Evolutionary conservation across 1,139 yeast species (phyloP), one percentile per base, ranked within the genome.

Genomic region (Wickerhamiella infanticola): DNA sequence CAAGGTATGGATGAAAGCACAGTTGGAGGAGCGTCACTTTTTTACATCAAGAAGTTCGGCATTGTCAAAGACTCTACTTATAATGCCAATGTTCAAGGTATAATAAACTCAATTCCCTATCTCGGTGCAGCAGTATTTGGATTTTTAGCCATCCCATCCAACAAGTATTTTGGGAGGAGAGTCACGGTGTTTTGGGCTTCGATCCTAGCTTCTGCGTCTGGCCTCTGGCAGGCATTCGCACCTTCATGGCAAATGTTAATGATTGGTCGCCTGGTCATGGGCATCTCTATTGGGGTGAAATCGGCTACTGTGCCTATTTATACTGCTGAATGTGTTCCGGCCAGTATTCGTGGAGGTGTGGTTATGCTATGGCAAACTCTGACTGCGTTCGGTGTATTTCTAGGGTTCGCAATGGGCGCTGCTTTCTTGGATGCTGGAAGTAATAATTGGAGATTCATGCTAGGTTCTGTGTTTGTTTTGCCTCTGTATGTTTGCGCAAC

Each of bases 281-380:
- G 93, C 38, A 71, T 81, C 50, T 90, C 90, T 50, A 70, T 81
- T 53, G 93, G 93, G 50, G 81, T 83, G 45, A 81, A 81, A 58
- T 74, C 82, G 6, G 79, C 88, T 5, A 81, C 88, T 24, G 83
- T 79, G 9, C 88, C 90, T 13, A 82, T 82, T 13, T 81, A 77
- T 58, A 71, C 84, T 39, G 84, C 90, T 6, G 94, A 81, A 59
- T 78, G 84, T 61, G 67, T 82, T 8, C 90, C 93, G 3, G 77
- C 80, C 41, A 70, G 72, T 37, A 77, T 81, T 51, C 70, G 93
- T 59, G 93, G 93, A 52, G 74, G 84, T 1, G 64, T 81, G 48
- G 85, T 81, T 43, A 81, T 81, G 90, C 72, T 79, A 69, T 81
- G 93, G 93, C 93, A 81, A 63, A 73, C 79, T 60, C 81, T 81